Evolutionary conservation across 371 early-diverging fungal genomes (phyloP).

Genomic region (Choanephora cucurbitarum): DNA sequence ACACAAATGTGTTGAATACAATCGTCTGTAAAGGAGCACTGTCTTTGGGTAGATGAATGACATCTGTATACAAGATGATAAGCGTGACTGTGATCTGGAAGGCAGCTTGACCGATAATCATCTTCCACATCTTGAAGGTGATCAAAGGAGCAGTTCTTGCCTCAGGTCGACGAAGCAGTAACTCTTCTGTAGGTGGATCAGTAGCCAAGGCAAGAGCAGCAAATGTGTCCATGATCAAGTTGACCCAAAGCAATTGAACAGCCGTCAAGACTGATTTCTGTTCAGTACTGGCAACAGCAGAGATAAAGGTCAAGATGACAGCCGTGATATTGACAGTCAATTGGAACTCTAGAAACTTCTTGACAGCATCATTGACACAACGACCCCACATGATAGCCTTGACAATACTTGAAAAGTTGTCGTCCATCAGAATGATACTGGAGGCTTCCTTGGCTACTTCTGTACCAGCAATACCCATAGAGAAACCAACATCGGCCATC

Average conservation of each 20-base stretch:
- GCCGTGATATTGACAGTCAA: slow-evolving; percentile 71
- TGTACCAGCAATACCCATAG: slow-evolving; percentile 78
- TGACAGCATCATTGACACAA: slow-evolving; percentile 69
- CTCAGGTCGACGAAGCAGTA: slow-evolving; percentile 61
- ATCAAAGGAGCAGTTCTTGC: slow-evolving; percentile 60
- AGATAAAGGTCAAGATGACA: slow-evolving; percentile 61
- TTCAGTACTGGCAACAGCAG: slow-evolving; percentile 42
- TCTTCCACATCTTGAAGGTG: slow-evolving; percentile 67
- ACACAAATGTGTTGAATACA: slow-evolving; percentile 81
- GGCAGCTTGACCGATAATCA: slow-evolving; percentile 61
- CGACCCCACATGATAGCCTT: slow-evolving; percentile 77
- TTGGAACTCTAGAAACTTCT: slow-evolving; percentile 78
- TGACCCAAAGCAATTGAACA: slow-evolving; percentile 77
- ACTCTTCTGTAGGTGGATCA: slow-evolving; percentile 61
- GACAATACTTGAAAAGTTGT: slow-evolving; percentile 72
- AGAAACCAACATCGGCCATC: slow-evolving; percentile 73
- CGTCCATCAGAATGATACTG: slow-evolving; percentile 72
- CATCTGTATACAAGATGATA: slow-evolving; percentile 49
- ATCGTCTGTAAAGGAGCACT: slow-evolving; percentile 52
- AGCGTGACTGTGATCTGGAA: slow-evolving; percentile 59
- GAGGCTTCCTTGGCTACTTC: slow-evolving; percentile 79
- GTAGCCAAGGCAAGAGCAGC: slow-evolving; percentile 73
- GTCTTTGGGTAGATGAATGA: slow-evolving; percentile 24
- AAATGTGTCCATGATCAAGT: slow-evolving; percentile 76
- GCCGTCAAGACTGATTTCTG: slow-evolving; percentile 58